Evolutionary conservation across 2,329 filamentous ascomycete genomes (phyloP).

Genomic region (Ceratocystiopsis minuta): DNA sequence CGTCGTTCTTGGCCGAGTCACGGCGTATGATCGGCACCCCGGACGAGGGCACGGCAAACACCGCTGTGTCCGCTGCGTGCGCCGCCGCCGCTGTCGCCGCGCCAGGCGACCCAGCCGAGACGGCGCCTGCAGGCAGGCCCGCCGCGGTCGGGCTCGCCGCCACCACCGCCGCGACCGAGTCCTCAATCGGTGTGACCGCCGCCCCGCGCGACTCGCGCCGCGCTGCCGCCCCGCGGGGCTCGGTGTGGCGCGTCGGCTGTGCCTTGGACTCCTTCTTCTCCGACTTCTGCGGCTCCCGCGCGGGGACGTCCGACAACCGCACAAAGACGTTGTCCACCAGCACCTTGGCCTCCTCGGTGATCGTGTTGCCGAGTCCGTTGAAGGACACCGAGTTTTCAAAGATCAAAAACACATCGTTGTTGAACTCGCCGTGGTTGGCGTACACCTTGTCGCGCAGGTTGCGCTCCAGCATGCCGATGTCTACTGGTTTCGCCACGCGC

Average conservation of each 20-base stretch:
- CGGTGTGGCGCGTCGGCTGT: constrained; percentile 27
- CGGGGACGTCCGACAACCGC: constrained; percentile 25
- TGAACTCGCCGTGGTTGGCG: constrained; percentile 50
- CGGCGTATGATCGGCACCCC: constrained; percentile 70
- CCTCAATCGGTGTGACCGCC: constrained; percentile 15
- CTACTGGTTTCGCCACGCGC: constrained; percentile 60
- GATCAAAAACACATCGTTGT: constrained; percentile 58
- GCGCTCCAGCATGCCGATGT: constrained; percentile 65
- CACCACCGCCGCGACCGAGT: constrained; percentile 2
- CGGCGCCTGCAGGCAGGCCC: too few relatives aligned
- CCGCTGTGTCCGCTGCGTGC: constrained; percentile 14
- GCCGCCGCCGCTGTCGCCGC: constrained; percentile 17
- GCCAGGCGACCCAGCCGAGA: constrained; percentile 13
- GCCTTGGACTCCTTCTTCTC: constrained; percentile 41
- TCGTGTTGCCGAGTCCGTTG: constrained; percentile 61
- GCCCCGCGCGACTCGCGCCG: constrained; percentile 17
- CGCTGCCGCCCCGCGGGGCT: constrained; percentile 22
- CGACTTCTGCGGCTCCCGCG: constrained; percentile 37
- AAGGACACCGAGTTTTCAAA: constrained; percentile 63
- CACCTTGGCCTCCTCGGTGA: constrained; percentile 38
- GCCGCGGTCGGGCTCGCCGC: not conserved
- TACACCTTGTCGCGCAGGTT: constrained; percentile 59
- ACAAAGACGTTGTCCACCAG: constrained; percentile 39
- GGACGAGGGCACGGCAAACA: constrained; percentile 58
- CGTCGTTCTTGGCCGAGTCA: constrained; percentile 61